A percentile compares a stretch with the other conserved stretches of the same genome.
These are phyloP conservation scores for Allium sativum DNA, from an alignment of 106 monocot genomes.

Conservation along the genomic window DNA sequence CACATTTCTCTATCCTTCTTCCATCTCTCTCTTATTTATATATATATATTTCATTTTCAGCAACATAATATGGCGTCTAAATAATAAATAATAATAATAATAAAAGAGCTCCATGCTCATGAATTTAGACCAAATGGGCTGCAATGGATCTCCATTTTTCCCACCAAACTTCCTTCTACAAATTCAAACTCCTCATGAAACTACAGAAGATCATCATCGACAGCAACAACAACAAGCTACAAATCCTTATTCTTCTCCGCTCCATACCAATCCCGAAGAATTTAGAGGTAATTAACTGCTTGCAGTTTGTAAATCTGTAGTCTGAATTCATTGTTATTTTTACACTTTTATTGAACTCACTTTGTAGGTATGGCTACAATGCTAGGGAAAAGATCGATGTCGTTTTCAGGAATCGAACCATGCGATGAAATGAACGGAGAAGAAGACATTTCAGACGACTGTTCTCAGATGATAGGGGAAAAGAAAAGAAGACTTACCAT, in stretches of 20 bases:
- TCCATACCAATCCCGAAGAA: constrained; percentile 32
- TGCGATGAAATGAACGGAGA: constrained; percentile 34
- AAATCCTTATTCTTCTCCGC: constrained; percentile 20
- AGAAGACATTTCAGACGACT: constrained; percentile 79
- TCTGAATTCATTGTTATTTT: too few relatives aligned
- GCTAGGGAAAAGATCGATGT: constrained; percentile 54
- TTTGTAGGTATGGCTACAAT: constrained; percentile 42
- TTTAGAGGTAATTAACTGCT: constrained; percentile 23
- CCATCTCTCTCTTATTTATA: neutral
- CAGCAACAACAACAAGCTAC: neutral
- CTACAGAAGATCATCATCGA: neutral
- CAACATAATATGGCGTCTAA: too few relatives aligned
- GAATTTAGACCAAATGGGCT: constrained; percentile 25
- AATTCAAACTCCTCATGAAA: constrained; percentile 40
- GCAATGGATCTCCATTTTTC: constrained; percentile 72
- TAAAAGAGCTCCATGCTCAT: constrained; percentile 6
- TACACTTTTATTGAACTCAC: neutral
- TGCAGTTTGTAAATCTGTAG: neutral
- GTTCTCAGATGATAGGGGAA: constrained; percentile 48
- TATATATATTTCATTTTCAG: constrained; percentile 4
- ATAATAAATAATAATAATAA: neutral
- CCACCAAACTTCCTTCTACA: constrained; percentile 59
- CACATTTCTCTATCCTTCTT: neutral
- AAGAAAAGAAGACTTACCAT: constrained; percentile 81
- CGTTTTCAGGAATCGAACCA: constrained; percentile 21